A percentile compares a stretch with the other conserved stretches of the same genome.
Conservation (phyloP, 2,329 filamentous ascomycete genomes). For the Cercospora zeae-maydis region DNA sequence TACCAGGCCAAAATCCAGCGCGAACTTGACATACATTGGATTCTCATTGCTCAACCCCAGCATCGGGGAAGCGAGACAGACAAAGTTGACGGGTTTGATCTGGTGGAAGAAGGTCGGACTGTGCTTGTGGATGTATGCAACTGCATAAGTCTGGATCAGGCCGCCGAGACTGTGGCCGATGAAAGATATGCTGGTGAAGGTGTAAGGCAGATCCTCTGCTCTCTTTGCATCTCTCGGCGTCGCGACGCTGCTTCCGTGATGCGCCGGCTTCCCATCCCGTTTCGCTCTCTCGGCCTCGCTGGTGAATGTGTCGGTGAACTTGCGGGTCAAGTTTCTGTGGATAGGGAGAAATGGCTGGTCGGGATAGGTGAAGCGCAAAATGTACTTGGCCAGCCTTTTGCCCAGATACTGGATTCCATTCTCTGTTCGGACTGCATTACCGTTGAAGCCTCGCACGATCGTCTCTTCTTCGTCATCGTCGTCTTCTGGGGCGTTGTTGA, state of each 20-base stretch:
- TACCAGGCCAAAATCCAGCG: slow-evolving; percentile 90
- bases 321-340: slow-evolving; percentile 52
- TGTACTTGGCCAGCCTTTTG: slow-evolving; percentile 86
- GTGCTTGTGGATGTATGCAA: slow-evolving; percentile 95
- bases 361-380: slow-evolving; percentile 85
- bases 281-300: slow-evolving; percentile 44
- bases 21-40: slow-evolving; percentile 94
- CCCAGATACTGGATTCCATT: slow-evolving; percentile 95
- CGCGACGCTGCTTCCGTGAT: slow-evolving; percentile 61
- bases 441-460: slow-evolving; percentile 83
- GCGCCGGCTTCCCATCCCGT: slow-evolving; percentile 47
- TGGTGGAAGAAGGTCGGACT: slow-evolving; percentile 84
- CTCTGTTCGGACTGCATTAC: slow-evolving; percentile 88
- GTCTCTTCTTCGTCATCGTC: slow-evolving; percentile 73
- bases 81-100: slow-evolving; percentile 86
- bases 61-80: slow-evolving; percentile 81
- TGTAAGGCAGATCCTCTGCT: slow-evolving; percentile 60
- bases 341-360: slow-evolving; percentile 82
- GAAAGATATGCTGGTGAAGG: slow-evolving; percentile 92
- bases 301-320: slow-evolving; percentile 49
- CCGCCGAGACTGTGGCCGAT: slow-evolving; percentile 89
- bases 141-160: slow-evolving; percentile 85
- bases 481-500: slow-evolving; percentile 40
- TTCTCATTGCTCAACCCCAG: slow-evolving; percentile 95
- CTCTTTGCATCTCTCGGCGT: slow-evolving; percentile 44